Evolutionary conservation across 495 filamentous ascomycete genomes (phyloP), one percentile per base, ranked within the genome.

Genomic region (Aspergillus bertholletiae): DNA sequence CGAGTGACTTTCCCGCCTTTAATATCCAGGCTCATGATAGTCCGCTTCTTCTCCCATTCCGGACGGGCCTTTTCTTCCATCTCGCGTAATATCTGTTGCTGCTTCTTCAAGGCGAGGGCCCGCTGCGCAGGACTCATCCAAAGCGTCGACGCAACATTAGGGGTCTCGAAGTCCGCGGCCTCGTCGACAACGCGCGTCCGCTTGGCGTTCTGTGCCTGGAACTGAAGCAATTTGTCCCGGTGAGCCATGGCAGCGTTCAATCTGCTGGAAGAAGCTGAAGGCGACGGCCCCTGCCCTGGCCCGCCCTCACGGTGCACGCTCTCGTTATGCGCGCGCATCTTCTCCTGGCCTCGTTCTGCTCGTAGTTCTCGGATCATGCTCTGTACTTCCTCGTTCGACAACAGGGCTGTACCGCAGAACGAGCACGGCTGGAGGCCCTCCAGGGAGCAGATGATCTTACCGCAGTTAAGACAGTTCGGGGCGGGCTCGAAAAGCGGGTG

Each of bases 381-480:
- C 49, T 92, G 87, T 11, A 96, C 79, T 50, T 97, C 90, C 2
- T 78, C 69, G 1, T 80, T 65, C 32, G 79, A 84, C 2, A 98
- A 73, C 7, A 98, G 76, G 0, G 90, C 85, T 2, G 78, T 75
- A 2, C 78, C 79, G 74, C 94, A 98, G 63, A 95, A 97, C 7
- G 94, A 97, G 66, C 94, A 98, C 1, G 94, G 94, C 1, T 93
- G 94, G 3, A 96, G 78, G 1, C 94, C 94, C 64, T 98, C 91
- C 60, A 95, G 89, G 12, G 96, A 83, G 69, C 94, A 98, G 49
- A 97, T 86, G n/a, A 98, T 90, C 69, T 97, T 96, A 49, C 94
- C 94, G 66, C 94, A 98, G 58, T 81, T 85, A 18, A 94, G 75
- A 58, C 94, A 98, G 66, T 97, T 98, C 3, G 95, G 94, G 0